Conservation (phyloP, 768 basidiomycete species). For the Cytidiella melzeri region DNA sequence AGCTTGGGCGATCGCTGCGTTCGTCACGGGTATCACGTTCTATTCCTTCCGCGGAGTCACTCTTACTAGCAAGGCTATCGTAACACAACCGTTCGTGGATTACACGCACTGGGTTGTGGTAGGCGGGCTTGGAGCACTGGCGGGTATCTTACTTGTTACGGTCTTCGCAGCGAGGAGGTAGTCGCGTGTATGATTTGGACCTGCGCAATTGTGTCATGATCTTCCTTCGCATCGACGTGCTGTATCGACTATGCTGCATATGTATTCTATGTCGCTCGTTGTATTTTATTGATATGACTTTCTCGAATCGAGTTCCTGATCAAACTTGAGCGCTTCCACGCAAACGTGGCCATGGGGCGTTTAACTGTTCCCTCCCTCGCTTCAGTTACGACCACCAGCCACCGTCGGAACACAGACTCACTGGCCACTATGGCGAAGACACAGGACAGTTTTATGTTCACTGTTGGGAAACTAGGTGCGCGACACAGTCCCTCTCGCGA, state of each 20-base stretch:
- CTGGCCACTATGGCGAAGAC: conserved; percentile 7
- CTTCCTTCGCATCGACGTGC: too few relatives aligned
- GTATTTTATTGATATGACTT: too few relatives aligned
- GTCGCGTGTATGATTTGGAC: neutral
- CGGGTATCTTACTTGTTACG: conserved; percentile 53
- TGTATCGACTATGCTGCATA: neutral
- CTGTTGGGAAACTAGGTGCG: conserved; percentile 91
- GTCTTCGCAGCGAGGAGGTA: conserved; percentile 26
- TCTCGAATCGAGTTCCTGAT: too few relatives aligned
- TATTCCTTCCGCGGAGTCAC: conserved; percentile 57
- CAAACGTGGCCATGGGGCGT: too few relatives aligned
- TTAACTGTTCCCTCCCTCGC: too few relatives aligned
- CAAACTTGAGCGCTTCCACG: too few relatives aligned
- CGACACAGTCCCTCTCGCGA: neutral
- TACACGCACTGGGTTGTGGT: conserved; percentile 60
- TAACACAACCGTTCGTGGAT: conserved; percentile 45
- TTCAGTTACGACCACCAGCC: neutral
- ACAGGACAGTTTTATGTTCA: conserved; percentile 79
- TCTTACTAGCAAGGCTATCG: conserved; percentile 29
- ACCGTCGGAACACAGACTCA: neutral
- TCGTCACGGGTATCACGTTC: conserved; percentile 57
- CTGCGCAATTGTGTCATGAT: neutral
- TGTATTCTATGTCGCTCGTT: too few relatives aligned
- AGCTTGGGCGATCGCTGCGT: conserved; percentile 63
- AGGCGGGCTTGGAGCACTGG: conserved; percentile 57